Conservation (phyloP, 805 yeast genomes). For the Kodamaea restingae region DNA sequence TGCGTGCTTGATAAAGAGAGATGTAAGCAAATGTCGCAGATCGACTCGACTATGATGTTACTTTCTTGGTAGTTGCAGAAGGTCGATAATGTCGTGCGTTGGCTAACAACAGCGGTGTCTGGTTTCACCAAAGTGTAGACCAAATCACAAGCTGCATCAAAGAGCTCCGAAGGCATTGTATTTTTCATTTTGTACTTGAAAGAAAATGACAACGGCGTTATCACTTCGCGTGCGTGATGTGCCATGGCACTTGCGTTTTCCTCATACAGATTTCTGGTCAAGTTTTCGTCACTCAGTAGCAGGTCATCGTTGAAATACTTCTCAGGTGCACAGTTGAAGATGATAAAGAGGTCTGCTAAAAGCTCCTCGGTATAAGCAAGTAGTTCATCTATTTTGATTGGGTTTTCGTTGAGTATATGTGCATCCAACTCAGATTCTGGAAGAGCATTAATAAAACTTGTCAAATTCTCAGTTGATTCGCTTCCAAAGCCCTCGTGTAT, state of each 20-base stretch:
- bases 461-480: conserved; percentile 6
- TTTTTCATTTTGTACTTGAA: conserved; percentile 14
- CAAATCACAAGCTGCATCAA: conserved; percentile 33
- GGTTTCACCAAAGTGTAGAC: conserved; percentile 27
- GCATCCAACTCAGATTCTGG: conserved; percentile 5
- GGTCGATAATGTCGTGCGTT: conserved; percentile 21
- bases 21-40: conserved; percentile 33
- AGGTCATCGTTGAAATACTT: conserved; percentile 28
- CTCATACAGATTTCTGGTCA: conserved; percentile 12
- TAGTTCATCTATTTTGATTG: background rate
- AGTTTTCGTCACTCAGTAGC: conserved; percentile 19
- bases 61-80: conserved; percentile 26
- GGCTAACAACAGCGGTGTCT: conserved; percentile 13
- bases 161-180: conserved; percentile 19
- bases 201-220: conserved; percentile 24
- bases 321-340: conserved; percentile 32
- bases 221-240: conserved; percentile 23
- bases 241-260: conserved; percentile 10
- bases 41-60: conserved; percentile 29
- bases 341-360: conserved; percentile 28
- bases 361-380: conserved; percentile 18
- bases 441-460: conserved; percentile 1
- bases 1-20: conserved; percentile 32
- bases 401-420: background rate
- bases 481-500: conserved; percentile 11